A percentile compares a stretch with the other conserved stretches of the same genome.
These are phyloP conservation scores for Apiospora malaysiana DNA, from an alignment of 2,329 filamentous ascomycete species.

Conservation along the genomic window DNA sequence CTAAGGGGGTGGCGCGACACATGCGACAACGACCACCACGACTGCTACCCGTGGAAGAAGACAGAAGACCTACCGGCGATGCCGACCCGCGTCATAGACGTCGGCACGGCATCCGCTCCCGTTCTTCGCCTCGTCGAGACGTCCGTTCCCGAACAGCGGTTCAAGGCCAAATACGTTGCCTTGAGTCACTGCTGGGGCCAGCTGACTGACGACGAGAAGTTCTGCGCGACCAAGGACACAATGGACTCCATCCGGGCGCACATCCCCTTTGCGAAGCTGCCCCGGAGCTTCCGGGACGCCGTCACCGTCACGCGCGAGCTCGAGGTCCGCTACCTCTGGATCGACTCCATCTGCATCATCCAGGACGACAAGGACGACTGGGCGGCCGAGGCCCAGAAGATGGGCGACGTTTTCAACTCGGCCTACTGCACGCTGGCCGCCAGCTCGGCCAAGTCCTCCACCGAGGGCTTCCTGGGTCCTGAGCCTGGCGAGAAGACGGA, in stretches of 20 bases:
- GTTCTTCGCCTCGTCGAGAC: slow-evolving; percentile 18
- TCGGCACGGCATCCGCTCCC: neutral
- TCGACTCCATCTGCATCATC: slow-evolving; percentile 29
- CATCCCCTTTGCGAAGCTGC: slow-evolving; percentile 18
- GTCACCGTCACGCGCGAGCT: slow-evolving; percentile 20
- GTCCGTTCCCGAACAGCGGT: neutral
- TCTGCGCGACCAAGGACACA: neutral
- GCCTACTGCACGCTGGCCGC: slow-evolving; percentile 22
- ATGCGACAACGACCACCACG: neutral
- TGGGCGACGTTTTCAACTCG: slow-evolving; percentile 16
- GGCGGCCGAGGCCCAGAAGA: slow-evolving; percentile 1
- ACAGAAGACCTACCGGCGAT: neutral
- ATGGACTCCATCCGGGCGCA: neutral
- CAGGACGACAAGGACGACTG: slow-evolving; percentile 24
- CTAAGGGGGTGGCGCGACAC: neutral
- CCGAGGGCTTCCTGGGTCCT: slow-evolving; percentile 18
- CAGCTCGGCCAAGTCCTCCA: slow-evolving; percentile 18
- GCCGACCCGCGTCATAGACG: slow-evolving; percentile 28
- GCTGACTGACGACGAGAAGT: neutral
- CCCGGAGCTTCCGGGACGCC: slow-evolving; percentile 22
- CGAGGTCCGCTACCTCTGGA: slow-evolving; percentile 25
- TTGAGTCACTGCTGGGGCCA: slow-evolving; percentile 25
- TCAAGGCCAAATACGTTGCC: slow-evolving; percentile 5
- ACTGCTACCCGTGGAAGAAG: neutral
- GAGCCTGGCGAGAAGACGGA: neutral